Evolutionary conservation across 805 yeast species (phyloP).

Genomic region (Pichia phayaonensis): DNA sequence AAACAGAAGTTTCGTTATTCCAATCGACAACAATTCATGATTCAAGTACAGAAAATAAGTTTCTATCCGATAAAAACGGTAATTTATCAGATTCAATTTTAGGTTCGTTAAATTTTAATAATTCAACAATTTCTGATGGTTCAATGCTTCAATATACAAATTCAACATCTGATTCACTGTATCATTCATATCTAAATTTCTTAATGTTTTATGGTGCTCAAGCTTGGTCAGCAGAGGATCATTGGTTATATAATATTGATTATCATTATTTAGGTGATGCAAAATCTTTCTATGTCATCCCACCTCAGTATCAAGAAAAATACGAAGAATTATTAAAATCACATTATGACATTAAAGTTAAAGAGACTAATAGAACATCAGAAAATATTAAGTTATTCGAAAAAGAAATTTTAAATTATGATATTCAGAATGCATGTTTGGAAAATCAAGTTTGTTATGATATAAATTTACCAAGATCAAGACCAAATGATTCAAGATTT

Average conservation of each 20-base stretch:
- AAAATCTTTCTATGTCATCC: slow-evolving; percentile 56
- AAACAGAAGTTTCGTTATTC: slow-evolving; percentile 30
- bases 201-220: slow-evolving; percentile 48
- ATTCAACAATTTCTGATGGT: slow-evolving; percentile 41
- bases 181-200: slow-evolving; percentile 39
- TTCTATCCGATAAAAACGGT: slow-evolving; percentile 10
- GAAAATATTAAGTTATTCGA: slow-evolving; percentile 5
- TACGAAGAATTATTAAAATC: slow-evolving; percentile 38
- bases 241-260: slow-evolving; percentile 44
- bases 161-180: slow-evolving; percentile 35
- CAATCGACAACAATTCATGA: slow-evolving; percentile 33
- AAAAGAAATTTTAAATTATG: slow-evolving; percentile 10
- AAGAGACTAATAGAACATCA: slow-evolving; percentile 6
- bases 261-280: slow-evolving; percentile 49
- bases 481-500: slow-evolving; percentile 25
- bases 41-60: slow-evolving; percentile 28
- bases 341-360: slow-evolving; percentile 2
- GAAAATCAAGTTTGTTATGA: slow-evolving; percentile 20
- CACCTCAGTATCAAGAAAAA: slow-evolving; percentile 44
- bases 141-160: slow-evolving; percentile 42
- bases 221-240: slow-evolving; percentile 57
- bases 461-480: slow-evolving; percentile 18
- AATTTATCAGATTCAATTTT: slow-evolving; percentile 7
- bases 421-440: slow-evolving; percentile 15
- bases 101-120: slow-evolving; percentile 52